Conservation (phyloP, 805 yeast species). For the Priceomyces medius region DNA sequence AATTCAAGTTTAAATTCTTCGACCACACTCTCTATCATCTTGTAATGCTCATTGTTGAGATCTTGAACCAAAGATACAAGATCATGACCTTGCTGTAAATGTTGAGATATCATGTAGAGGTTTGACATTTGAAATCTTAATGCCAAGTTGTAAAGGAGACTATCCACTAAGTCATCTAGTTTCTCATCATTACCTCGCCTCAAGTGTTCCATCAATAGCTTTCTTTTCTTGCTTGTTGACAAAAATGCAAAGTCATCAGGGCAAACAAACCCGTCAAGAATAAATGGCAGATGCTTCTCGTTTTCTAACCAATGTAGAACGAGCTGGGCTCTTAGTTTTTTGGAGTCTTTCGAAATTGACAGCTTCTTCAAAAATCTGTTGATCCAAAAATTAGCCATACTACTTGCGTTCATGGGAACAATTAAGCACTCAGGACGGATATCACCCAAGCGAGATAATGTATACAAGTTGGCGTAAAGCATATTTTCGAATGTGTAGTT, state of each 20-base stretch:
- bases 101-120: conserved; percentile 14
- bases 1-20: conserved; percentile 12
- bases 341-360: conserved; percentile 8
- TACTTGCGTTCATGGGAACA: conserved; percentile 35
- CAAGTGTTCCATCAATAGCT: conserved; percentile 7
- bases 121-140: conserved; percentile 21
- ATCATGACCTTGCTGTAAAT: conserved; percentile 18
- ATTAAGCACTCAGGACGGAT: conserved; percentile 13
- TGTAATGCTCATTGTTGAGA: conserved; percentile 18
- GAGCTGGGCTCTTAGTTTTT: conserved; percentile 14
- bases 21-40: conserved; percentile 14
- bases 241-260: conserved; percentile 1
- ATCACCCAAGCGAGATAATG: conserved; percentile 9
- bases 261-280: background rate
- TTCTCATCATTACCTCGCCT: conserved; percentile 17
- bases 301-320: conserved; percentile 13
- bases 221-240: conserved; percentile 4
- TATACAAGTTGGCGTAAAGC: conserved; percentile 29
- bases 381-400: conserved; percentile 40
- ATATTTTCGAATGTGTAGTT: conserved; percentile 39
- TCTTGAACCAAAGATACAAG: conserved; percentile 24
- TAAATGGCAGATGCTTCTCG: conserved; percentile 7
- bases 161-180: conserved; percentile 42
- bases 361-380: conserved; percentile 29
- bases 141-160: conserved; percentile 34